Evolutionary conservation across 1,139 yeast genomes (phyloP), one percentile per base, ranked within the genome.

Genomic region (Meyerozyma sp.): DNA sequence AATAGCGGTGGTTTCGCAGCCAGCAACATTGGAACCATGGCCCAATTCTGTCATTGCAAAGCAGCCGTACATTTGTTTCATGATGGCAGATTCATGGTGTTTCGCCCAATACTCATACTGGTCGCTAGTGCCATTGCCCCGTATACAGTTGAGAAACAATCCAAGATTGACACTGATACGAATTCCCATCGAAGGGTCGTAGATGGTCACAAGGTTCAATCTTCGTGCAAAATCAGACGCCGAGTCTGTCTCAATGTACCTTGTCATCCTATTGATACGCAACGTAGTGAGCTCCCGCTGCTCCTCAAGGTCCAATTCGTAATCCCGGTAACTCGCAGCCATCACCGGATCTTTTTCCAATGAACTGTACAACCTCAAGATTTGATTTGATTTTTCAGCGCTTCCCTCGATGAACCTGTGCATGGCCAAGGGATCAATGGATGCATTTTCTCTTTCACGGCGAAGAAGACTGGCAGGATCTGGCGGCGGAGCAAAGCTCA

Each of bases 391-490:
- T 38, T 50, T 50, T 44, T 65, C 68, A 34, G 66, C 65, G 8
- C 70, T 61, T 13, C 77, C 77, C 57, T 75, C 81, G 47, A 75
- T 58, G 49, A 75, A 75, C 41, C 63, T 56, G 52, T 73, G 73
- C 79, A 75, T 73, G 40, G 61, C 57, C 44, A 65, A 64, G 16
- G 70, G 62, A 52, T 73, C 71, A 53, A 73, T 72, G 36, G 57
- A 55, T 20, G 63, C 59, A 29, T 49, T 50, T 11, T 55, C 50
- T 46, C 79, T 57, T 50, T 72, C 77, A 13, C 50, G 46, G 51
- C 60, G 58, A 45, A 73, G 68, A 27, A 58, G 52, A 23, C 57
- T 62, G 16, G 62, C 63, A 10, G 78, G 75, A 44, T 68, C 59
- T 16, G 77, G 78, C 25, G 58, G 66, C 8, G 18, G 25, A 14